Percentiles rank a stretch among this genome's conserved stretches.
Conservation (phyloP, 768 basidiomycete species). For the Boletus fagicola region DNA sequence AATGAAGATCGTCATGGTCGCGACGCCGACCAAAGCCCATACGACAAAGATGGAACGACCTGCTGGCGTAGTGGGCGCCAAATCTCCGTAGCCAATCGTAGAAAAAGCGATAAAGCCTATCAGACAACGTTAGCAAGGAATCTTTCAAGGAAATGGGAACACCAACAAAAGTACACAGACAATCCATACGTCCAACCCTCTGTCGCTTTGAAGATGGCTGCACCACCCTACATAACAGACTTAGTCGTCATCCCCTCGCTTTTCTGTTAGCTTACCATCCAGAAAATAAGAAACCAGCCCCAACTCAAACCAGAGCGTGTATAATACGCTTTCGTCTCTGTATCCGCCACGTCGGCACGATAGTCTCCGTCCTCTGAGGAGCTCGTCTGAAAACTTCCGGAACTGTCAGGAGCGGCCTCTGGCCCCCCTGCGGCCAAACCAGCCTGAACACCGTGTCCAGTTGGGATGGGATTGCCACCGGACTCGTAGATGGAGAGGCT, state of each 20-base stretch:
- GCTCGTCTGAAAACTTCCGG: conserved; percentile 6
- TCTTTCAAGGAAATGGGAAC: background rate
- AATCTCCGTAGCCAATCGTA: conserved; percentile 74
- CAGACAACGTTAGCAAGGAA: background rate
- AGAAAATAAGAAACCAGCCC: conserved; percentile 69
- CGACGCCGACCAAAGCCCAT: conserved; percentile 78
- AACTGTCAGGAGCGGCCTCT: background rate
- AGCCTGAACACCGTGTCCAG: background rate
- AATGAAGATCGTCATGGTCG: conserved; percentile 70
- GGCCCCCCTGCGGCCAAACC: background rate
- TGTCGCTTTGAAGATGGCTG: conserved; percentile 63
- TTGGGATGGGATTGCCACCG: conserved; percentile 6
- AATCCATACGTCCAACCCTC: conserved; percentile 66
- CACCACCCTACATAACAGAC: conserved; percentile 48
- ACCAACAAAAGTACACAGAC: conserved; percentile 72
- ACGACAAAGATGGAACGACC: conserved; percentile 75
- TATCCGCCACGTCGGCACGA: conserved; percentile 22
- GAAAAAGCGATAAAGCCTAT: conserved; percentile 71
- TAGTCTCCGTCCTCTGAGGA: conserved; percentile 18
- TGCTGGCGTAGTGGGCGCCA: conserved; percentile 57
- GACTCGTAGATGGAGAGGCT: conserved; percentile 42
- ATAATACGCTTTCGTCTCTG: conserved; percentile 55
- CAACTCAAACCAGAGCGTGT: conserved; percentile 57
- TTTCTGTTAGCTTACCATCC: conserved; percentile 50
- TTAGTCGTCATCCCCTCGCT: background rate